phyloP scores from a whole-genome alignment of 2,329 filamentous ascomycete genomes.

The Rhinocladiella similis region DNA sequence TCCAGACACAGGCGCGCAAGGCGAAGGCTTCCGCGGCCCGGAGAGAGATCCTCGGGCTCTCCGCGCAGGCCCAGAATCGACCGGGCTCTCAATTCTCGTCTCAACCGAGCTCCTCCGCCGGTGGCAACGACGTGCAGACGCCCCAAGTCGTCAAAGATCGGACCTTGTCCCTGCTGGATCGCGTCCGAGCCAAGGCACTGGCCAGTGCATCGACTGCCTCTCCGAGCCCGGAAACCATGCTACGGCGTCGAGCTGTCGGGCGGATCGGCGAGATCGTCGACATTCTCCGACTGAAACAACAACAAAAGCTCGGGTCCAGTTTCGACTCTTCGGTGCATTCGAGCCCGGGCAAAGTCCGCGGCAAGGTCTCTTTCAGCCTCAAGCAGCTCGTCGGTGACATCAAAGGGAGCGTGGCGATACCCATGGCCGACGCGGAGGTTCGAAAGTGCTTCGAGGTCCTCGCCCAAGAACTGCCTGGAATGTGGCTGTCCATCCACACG shows the following conservation, averaged over 20 bases:
- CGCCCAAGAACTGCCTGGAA: slow-evolving; percentile 47
- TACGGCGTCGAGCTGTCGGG: slow-evolving; percentile 65
- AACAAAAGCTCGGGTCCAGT: slow-evolving; percentile 34
- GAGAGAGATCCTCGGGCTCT: slow-evolving; percentile 21
- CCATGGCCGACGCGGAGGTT: slow-evolving; percentile 51
- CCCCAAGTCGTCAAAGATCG: slow-evolving; percentile 38
- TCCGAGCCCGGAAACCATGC: slow-evolving; percentile 56
- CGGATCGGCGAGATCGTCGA: slow-evolving; percentile 68
- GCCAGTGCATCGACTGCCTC: slow-evolving; percentile 47
- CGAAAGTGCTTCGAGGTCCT: slow-evolving; percentile 50
- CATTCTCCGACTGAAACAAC: slow-evolving; percentile 64
- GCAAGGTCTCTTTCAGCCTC: slow-evolving; percentile 66
- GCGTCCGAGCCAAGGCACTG: slow-evolving; percentile 69
- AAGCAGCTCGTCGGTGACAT: slow-evolving; percentile 63
- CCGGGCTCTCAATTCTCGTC: slow-evolving; percentile 16
- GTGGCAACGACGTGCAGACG: neutral
- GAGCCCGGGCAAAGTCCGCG: slow-evolving; percentile 44
- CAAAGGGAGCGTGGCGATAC: slow-evolving; percentile 62
- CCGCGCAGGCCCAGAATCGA: slow-evolving; percentile 10
- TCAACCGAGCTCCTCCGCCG: neutral
- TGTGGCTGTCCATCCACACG: slow-evolving; percentile 50
- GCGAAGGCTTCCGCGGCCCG: slow-evolving; percentile 21
- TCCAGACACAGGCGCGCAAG: slow-evolving; percentile 26
- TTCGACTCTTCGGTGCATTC: slow-evolving; percentile 24
- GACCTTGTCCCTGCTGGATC: slow-evolving; percentile 63